Conservation (phyloP, 2,329 filamentous ascomycete genomes). For the Xylaria sp. region DNA sequence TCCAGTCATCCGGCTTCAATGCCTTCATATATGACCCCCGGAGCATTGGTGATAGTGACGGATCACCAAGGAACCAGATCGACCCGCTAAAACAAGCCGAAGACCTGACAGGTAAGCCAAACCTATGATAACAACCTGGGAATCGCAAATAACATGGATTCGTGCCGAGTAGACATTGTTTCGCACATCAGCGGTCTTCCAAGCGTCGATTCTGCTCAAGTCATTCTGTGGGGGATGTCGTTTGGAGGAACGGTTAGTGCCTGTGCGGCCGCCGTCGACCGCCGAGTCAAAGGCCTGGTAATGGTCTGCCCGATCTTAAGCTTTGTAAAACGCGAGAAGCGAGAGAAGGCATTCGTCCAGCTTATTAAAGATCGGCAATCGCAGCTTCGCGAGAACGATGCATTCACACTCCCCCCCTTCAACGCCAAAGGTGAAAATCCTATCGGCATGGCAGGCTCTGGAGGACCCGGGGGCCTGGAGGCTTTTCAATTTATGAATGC, state of each 20-base stretch:
- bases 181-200: neutral
- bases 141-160: too few relatives aligned
- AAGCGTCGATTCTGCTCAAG: slow-evolving; percentile 19
- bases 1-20: slow-evolving; percentile 1
- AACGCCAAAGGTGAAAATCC: neutral
- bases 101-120: too few relatives aligned
- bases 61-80: neutral
- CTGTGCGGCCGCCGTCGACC: slow-evolving; percentile 31
- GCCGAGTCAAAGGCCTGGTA: slow-evolving; percentile 6
- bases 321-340: neutral
- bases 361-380: slow-evolving; percentile 27
- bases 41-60: neutral
- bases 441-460: neutral
- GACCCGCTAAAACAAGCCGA: neutral
- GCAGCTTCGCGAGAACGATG: slow-evolving; percentile 13
- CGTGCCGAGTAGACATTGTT: neutral
- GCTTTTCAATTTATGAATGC: neutral
- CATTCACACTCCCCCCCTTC: neutral
- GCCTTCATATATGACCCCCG: slow-evolving; percentile 1
- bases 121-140: too few relatives aligned
- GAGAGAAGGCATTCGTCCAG: slow-evolving; percentile 24
- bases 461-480: neutral
- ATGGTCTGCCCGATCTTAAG: neutral
- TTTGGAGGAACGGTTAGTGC: slow-evolving; percentile 28
- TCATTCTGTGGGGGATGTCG: slow-evolving; percentile 36